Percentiles rank a stretch among this genome's conserved stretches.
phyloP scores from a whole-genome alignment of 805 yeast species.

The Pichia californica region DNA sequence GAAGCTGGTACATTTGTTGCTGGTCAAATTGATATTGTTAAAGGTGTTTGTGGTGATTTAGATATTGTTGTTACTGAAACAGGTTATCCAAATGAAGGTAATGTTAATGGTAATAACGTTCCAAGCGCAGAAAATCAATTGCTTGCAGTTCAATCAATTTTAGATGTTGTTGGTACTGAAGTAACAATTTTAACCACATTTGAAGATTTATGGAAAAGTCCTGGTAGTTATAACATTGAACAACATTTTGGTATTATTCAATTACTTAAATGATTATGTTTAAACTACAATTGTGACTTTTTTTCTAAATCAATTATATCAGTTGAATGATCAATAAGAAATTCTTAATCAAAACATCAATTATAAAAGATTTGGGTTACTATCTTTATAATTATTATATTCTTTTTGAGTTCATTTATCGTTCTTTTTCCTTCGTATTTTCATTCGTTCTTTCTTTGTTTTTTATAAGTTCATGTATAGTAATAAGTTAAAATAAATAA shows the following conservation, averaged over 20 bases:
- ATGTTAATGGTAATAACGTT: conserved; percentile 61
- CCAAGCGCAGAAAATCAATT: conserved; percentile 68
- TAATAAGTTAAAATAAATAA: no score
- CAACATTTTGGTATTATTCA: conserved; percentile 73
- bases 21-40: conserved; percentile 53
- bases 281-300: background rate
- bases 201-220: conserved; percentile 80
- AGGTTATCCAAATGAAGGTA: conserved; percentile 80
- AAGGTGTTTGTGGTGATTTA: conserved; percentile 48
- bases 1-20: conserved; percentile 66
- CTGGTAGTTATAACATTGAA: conserved; percentile 81
- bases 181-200: conserved; percentile 73
- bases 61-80: conserved; percentile 71
- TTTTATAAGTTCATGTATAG: background rate
- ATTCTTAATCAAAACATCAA: no score
- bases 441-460: background rate
- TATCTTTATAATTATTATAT: no score
- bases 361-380: no score
- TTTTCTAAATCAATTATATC: background rate
- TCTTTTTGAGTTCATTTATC: no score
- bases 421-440: no score
- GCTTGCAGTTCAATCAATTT: conserved; percentile 58
- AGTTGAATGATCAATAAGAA: no score
- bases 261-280: conserved; percentile 12
- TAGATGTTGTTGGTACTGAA: conserved; percentile 50